Conservation (phyloP, 495 filamentous ascomycete genomes). For the Tuber indicum region DNA sequence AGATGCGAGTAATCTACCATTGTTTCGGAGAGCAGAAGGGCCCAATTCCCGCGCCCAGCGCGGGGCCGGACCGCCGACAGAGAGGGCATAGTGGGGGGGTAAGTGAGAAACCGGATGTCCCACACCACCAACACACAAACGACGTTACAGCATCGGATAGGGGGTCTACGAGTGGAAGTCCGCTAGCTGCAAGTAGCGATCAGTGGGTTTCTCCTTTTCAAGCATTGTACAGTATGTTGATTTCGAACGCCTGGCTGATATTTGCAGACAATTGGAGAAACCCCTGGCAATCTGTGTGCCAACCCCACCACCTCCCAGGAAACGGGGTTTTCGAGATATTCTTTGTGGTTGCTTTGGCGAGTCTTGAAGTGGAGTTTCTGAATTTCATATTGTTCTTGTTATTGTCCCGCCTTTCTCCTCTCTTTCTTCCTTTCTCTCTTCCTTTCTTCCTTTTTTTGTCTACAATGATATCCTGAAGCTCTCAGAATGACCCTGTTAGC, state of each 20-base stretch:
- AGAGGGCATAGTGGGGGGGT: neutral
- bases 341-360: neutral
- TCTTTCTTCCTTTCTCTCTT: neutral
- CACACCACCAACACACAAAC: neutral
- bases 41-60: neutral
- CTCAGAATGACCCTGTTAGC: neutral
- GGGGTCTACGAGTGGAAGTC: neutral
- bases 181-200: neutral
- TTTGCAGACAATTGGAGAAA: neutral
- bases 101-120: neutral
- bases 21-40: neutral
- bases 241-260: neutral
- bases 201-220: neutral
- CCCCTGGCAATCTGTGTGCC: too few relatives aligned
- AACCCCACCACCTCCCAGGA: neutral
- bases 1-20: slow-evolving; percentile 2
- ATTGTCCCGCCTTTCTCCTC: neutral
- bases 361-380: neutral
- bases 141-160: neutral
- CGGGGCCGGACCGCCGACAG: neutral
- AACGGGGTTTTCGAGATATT: neutral
- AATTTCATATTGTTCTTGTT: neutral
- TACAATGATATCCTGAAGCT: neutral
- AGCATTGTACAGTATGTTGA: neutral
- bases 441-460: neutral